Evolutionary conservation across 148 eudicot genomes (phyloP), one percentile per base, ranked within the genome.

Genomic region (Agrostemma githago): DNA sequence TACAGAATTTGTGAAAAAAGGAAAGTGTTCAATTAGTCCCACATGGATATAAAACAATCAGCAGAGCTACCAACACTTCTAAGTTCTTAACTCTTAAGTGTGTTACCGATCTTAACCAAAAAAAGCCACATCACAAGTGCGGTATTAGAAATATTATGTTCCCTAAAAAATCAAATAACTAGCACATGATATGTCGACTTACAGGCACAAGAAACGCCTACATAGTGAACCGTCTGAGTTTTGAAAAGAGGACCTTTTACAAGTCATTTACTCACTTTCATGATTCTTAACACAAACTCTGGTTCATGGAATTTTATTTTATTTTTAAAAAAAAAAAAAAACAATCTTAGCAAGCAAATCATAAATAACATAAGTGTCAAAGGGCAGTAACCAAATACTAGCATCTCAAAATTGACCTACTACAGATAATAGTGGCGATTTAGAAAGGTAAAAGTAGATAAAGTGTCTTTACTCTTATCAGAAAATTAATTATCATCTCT

Each of bases 401-500:
- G 3, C 11, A 1, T 38, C 16, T 54, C 8, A n/a, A 66, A 75
- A 40, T 41, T 38, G 26, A 60, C 8, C 20, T 6, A 26, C 41
- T 41, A 46, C 43, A 53, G 48, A 38, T 19, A 70, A 44, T 48
- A 15, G 56, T 37, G 54, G 17, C 19, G 5, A 56, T 44, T 8
- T 6, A 58, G 39, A 53, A 53, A 21, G 41, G 26, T 59, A 38
- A 54, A 40, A 26, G 70, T 5, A 20, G 16, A 60, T 17, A 19
- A 46, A 17, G 48, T 57, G 41, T 26, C n/a, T 83, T 76, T 85
- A 96, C 99, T 83, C 99, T 84, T 81, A 96, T 92, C 72, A 96
- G 90, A 84, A 96, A 96, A 85, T 96, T 96, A 63, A 96, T 92
- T 65, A 96, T 96, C 99, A 96, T 96, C 86, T 96, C 99, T 82